Percentiles rank a stretch among this genome's conserved stretches.
Evolutionary conservation across 345 rosid genomes (phyloP).

Genomic region (Eucalyptus urophylla): DNA sequence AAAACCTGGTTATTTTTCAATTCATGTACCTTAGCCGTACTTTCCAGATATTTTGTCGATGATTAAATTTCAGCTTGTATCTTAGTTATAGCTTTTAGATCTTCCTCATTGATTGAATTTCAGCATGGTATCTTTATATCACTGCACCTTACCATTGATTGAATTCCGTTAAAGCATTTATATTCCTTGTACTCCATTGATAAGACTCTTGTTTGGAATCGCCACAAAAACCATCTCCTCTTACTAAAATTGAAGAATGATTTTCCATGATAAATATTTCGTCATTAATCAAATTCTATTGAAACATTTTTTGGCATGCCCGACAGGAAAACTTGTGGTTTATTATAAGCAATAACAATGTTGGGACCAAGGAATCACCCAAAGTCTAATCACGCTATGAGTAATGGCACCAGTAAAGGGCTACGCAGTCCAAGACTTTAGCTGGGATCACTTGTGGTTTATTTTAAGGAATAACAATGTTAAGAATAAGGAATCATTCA

Average conservation of each 20-base stretch:
- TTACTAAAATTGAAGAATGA: too few relatives aligned
- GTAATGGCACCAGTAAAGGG: background rate
- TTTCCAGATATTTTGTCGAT: background rate
- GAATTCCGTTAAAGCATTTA: background rate
- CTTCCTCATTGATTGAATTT: background rate
- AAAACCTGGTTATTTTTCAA: background rate
- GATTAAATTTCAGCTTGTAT: background rate
- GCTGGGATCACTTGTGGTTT: background rate
- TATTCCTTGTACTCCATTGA: background rate
- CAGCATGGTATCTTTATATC: background rate
- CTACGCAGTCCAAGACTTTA: background rate
- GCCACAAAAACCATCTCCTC: background rate
- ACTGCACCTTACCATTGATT: rapidly evolving
- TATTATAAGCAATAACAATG: background rate
- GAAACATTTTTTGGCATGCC: too few relatives aligned
- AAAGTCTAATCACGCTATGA: background rate
- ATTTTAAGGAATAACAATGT: background rate
- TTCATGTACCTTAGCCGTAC: background rate
- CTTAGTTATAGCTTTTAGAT: background rate
- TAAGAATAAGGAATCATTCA: background rate
- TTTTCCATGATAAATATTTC: background rate
- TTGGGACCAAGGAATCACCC: background rate
- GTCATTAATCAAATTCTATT: background rate
- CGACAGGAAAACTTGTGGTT: background rate
- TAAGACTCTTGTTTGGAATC: background rate